A percentile compares a stretch with the other conserved stretches of the same genome.
phyloP scores from a whole-genome alignment of 2,329 filamentous ascomycete species.

The Phoma sp. region DNA sequence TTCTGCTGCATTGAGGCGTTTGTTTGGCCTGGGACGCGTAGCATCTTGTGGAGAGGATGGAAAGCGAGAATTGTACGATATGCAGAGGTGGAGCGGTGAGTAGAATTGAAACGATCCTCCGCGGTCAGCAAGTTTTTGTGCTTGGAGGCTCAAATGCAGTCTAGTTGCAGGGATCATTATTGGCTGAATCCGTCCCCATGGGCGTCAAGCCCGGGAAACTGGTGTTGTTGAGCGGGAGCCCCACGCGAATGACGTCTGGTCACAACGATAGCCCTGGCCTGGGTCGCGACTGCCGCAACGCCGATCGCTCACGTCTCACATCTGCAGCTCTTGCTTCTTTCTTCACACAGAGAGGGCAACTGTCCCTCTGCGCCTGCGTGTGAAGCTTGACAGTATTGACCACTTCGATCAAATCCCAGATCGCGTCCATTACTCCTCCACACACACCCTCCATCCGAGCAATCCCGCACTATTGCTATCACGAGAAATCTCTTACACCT shows the following conservation, averaged over 20 bases:
- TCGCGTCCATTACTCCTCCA: conserved; percentile 14
- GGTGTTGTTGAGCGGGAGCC: conserved; percentile 24
- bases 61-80: conserved; percentile 31
- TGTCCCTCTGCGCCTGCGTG: conserved; percentile 25
- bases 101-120: conserved; percentile 16
- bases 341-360: conserved; percentile 26
- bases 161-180: conserved; percentile 12
- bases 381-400: conserved; percentile 12
- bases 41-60: conserved; percentile 26
- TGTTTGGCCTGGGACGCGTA: conserved; percentile 16
- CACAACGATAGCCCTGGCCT: conserved; percentile 26
- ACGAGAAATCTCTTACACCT: conserved; percentile 13
- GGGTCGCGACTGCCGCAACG: conserved; percentile 28
- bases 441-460: conserved; percentile 6
- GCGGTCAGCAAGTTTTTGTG: conserved; percentile 15
- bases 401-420: conserved; percentile 8
- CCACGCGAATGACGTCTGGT: conserved; percentile 30
- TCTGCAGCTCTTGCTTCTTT: conserved; percentile 21
- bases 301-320: conserved; percentile 29
- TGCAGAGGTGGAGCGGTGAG: conserved; percentile 19
- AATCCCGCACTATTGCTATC: conserved; percentile 16
- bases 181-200: conserved; percentile 13
- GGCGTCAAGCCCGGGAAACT: conserved; percentile 12
- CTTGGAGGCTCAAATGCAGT: conserved; percentile 13
- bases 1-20: conserved; percentile 24